phyloP scores from a whole-genome alignment of 129 eudicot genomes.

The Flaveria sonorensis region DNA sequence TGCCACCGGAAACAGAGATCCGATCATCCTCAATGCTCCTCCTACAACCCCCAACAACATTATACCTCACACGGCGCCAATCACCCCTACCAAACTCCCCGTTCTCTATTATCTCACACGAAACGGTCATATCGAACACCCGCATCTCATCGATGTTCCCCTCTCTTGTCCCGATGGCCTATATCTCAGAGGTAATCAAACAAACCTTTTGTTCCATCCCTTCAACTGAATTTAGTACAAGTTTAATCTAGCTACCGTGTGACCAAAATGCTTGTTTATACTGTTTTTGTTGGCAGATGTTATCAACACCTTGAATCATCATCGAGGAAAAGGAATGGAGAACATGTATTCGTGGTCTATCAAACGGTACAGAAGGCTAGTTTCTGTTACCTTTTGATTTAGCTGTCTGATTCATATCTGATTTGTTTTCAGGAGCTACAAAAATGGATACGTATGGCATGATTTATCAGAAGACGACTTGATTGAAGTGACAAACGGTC shows the following conservation, averaged over 20 bases:
- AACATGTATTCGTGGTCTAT: constrained; percentile 69
- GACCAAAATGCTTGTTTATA: neutral
- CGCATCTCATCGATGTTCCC: constrained; percentile 82
- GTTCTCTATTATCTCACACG: constrained; percentile 70
- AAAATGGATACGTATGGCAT: constrained; percentile 71
- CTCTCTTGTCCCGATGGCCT: constrained; percentile 50
- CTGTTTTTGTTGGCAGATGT: constrained; percentile 47
- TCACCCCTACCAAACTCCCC: constrained; percentile 27
- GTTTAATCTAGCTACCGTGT: too few species aligned
- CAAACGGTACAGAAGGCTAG: constrained; percentile 42
- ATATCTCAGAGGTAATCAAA: constrained; percentile 39
- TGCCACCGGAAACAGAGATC: constrained; percentile 13
- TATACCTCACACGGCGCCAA: too few species aligned
- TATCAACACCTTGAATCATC: constrained; percentile 49
- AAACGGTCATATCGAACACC: constrained; percentile 75
- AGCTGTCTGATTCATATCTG: neutral
- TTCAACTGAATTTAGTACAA: too few species aligned
- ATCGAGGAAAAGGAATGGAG: constrained; percentile 68
- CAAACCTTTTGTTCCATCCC: neutral
- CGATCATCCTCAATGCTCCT: neutral
- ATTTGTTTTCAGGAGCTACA: constrained; percentile 53
- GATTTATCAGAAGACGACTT: constrained; percentile 58
- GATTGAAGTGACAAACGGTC: constrained; percentile 44
- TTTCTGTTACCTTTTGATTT: neutral
- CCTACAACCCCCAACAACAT: too few species aligned